phyloP scores from a whole-genome alignment of 1,139 yeast genomes.

The Yamadazyma oceani region DNA sequence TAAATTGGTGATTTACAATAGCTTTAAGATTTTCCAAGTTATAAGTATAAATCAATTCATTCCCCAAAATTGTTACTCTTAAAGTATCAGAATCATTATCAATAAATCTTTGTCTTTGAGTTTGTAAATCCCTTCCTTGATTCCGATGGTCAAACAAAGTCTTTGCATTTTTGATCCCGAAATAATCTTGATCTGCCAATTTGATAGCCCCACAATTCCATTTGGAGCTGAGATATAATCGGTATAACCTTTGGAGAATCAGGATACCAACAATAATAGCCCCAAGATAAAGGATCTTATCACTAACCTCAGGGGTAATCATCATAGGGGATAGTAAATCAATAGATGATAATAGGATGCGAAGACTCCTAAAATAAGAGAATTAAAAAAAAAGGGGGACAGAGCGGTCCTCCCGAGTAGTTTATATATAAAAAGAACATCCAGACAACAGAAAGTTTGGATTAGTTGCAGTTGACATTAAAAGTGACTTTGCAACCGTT shows the following conservation, averaged over 20 bases:
- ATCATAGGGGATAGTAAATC: too few species aligned
- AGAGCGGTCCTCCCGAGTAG: too few species aligned
- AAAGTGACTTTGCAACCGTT: too few species aligned
- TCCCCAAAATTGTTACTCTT: constrained; percentile 13
- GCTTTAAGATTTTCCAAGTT: constrained; percentile 40
- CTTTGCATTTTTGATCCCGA: constrained; percentile 13
- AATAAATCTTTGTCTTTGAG: constrained; percentile 11
- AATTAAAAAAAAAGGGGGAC: too few species aligned
- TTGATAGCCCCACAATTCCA: constrained; percentile 13
- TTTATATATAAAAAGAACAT: too few species aligned
- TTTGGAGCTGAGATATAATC: constrained; percentile 7
- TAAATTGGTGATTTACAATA: constrained; percentile 42
- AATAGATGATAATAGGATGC: too few species aligned
- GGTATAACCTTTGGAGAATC: constrained; percentile 7
- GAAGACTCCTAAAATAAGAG: too few species aligned
- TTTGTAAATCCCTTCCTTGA: constrained; percentile 14
- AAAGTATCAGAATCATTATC: constrained; percentile 14
- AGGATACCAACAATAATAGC: constrained; percentile 1
- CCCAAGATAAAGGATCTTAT: not conserved
- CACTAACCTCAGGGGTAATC: not conserved
- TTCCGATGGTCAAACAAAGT: constrained; percentile 14
- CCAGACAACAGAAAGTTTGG: too few species aligned
- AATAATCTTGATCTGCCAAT: constrained; percentile 13
- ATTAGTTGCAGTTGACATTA: too few species aligned
- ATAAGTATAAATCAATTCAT: constrained; percentile 20